Percentiles rank a stretch among this genome's conserved stretches.
Conservation (phyloP, 1,139 yeast genomes). For the Magnusiomyces tetraspermus region DNA sequence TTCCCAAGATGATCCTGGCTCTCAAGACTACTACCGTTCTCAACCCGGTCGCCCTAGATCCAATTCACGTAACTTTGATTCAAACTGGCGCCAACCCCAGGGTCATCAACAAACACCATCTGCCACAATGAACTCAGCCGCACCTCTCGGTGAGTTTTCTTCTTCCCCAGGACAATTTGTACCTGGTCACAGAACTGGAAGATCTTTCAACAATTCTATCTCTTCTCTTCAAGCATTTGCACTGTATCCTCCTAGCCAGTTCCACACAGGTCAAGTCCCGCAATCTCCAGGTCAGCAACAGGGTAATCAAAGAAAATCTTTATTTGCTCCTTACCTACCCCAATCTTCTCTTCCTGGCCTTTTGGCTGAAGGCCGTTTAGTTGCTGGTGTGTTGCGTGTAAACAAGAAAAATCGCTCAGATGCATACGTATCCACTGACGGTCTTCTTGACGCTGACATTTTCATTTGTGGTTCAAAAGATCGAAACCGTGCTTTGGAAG, state of each 20-base stretch:
- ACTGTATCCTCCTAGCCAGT: constrained; percentile 13
- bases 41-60: constrained; percentile 35
- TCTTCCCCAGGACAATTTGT: constrained; percentile 45
- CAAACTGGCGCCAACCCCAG: constrained; percentile 31
- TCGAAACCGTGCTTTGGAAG: constrained; percentile 93
- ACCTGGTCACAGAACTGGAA: constrained; percentile 72
- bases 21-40: constrained; percentile 4
- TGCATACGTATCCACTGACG: constrained; percentile 95
- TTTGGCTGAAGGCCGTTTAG: constrained; percentile 81
- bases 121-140: constrained; percentile 18
- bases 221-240: constrained; percentile 41
- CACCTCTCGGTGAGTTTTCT: constrained; percentile 15
- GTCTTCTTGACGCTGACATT: constrained; percentile 88
- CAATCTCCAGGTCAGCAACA: constrained; percentile 23
- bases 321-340: constrained; percentile 92
- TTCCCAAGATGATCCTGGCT: constrained; percentile 1
- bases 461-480: constrained; percentile 98
- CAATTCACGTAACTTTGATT: constrained; percentile 45
- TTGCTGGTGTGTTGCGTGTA: constrained; percentile 85
- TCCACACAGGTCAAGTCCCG: constrained; percentile 13
- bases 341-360: constrained; percentile 87
- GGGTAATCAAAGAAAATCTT: constrained; percentile 58
- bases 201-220: constrained; percentile 59
- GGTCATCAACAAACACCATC: constrained; percentile 21
- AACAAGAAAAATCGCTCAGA: constrained; percentile 94